Percentiles rank a stretch among this genome's conserved stretches.
These are phyloP conservation scores for Austroboletus eburneus DNA, from an alignment of 768 basidiomycete species.

Conservation along the genomic window DNA sequence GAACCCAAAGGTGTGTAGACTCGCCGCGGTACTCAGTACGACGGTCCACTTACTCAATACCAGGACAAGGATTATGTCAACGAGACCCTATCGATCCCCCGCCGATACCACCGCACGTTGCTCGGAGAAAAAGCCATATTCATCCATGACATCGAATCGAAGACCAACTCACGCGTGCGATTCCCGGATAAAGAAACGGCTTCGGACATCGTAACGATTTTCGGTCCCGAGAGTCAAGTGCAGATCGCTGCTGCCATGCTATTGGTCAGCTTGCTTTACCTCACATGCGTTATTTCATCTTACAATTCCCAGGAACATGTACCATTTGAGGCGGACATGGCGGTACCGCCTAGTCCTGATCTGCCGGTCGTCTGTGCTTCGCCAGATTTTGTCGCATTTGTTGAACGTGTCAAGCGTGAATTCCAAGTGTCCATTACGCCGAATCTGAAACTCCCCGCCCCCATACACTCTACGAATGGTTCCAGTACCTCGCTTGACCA, in stretches of 20 bases:
- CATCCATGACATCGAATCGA: conserved; percentile 93
- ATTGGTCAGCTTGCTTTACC: conserved; percentile 49
- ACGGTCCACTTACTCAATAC: neutral
- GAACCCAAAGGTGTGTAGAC: conserved; percentile 74
- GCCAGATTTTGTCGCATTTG: conserved; percentile 80
- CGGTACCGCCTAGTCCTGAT: conserved; percentile 79
- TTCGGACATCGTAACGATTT: conserved; percentile 94
- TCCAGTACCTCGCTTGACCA: conserved; percentile 48
- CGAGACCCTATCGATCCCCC: conserved; percentile 89
- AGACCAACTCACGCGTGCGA: conserved; percentile 89
- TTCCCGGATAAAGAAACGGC: conserved; percentile 94
- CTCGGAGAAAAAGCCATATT: conserved; percentile 96
- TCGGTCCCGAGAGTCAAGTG: conserved; percentile 94
- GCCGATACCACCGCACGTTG: conserved; percentile 91
- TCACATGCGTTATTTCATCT: neutral
- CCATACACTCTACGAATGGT: conserved; percentile 42
- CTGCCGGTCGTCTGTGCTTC: conserved; percentile 70
- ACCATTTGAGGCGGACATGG: conserved; percentile 93
- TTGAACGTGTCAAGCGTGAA: conserved; percentile 90
- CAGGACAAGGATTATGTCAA: conserved; percentile 97
- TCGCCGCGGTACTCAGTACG: neutral
- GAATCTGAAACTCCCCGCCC: conserved; percentile 53
- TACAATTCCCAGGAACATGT: conserved; percentile 74
- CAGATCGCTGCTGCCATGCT: conserved; percentile 97
- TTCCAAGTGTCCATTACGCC: conserved; percentile 87